Conservation (phyloP, 2,329 filamentous ascomycete species). For the Ascochyta pisi region DNA sequence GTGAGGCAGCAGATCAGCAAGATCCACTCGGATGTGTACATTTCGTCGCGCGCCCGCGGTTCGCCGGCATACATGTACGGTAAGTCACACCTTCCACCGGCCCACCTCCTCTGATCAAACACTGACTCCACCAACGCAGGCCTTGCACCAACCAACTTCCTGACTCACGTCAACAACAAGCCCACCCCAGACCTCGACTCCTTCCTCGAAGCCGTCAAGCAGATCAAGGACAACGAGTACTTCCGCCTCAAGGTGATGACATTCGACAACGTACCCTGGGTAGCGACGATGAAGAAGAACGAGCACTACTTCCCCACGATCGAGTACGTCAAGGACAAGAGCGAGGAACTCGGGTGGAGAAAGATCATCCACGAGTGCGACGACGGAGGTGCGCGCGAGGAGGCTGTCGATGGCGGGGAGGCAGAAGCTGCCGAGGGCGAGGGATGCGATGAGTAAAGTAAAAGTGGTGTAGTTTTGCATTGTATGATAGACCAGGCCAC, state of each 20-base stretch:
- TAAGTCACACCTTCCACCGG: slow-evolving; percentile 50
- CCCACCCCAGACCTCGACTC: slow-evolving; percentile 80
- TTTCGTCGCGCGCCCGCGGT: slow-evolving; percentile 71
- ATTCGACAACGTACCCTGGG: slow-evolving; percentile 98
- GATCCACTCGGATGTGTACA: slow-evolving; percentile 94
- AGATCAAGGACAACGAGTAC: slow-evolving; percentile 96
- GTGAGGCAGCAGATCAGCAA: slow-evolving; percentile 97
- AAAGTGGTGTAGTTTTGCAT: not conserved
- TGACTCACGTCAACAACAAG: slow-evolving; percentile 92
- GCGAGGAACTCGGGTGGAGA: slow-evolving; percentile 62
- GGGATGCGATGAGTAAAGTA: slow-evolving; percentile 24
- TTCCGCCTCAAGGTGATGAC: slow-evolving; percentile 98
- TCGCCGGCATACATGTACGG: slow-evolving; percentile 48
- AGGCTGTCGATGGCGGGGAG: slow-evolving; percentile 38
- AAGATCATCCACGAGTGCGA: slow-evolving; percentile 63
- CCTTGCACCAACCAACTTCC: slow-evolving; percentile 94
- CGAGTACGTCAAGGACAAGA: slow-evolving; percentile 66
- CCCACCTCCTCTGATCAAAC: slow-evolving; percentile 78
- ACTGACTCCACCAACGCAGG: slow-evolving; percentile 59
- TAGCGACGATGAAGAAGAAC: slow-evolving; percentile 99
- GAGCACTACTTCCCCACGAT: slow-evolving; percentile 87
- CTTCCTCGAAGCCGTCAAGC: slow-evolving; percentile 81
- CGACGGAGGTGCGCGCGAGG: slow-evolving; percentile 45
- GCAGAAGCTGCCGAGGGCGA: slow-evolving; percentile 38
- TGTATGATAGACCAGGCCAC: not conserved